Evolutionary conservation across 805 yeast genomes (phyloP).

Genomic region (Candida andamanensis): DNA sequence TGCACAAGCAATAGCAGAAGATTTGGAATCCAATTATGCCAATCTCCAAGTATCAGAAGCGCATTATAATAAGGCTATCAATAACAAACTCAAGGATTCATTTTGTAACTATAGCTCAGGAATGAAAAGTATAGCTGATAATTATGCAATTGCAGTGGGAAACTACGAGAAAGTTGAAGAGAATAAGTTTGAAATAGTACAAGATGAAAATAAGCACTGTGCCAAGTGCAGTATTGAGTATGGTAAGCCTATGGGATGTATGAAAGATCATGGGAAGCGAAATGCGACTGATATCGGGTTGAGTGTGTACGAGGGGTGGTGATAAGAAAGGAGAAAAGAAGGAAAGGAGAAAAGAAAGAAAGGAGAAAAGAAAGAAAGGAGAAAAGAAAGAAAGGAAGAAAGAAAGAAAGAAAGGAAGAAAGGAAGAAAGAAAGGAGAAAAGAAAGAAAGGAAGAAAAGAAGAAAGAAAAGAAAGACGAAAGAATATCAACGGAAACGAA

Average conservation of each 20-base stretch:
- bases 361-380: too few relatives aligned
- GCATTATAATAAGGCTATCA: slow-evolving; percentile 46
- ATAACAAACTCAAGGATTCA: slow-evolving; percentile 40
- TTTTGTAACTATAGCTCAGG: slow-evolving; percentile 40
- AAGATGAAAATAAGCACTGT: slow-evolving; percentile 3
- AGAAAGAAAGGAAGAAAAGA: too few relatives aligned
- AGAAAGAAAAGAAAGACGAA: too few relatives aligned
- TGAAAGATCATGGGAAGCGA: neutral
- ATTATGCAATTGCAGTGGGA: too few relatives aligned
- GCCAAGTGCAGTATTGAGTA: slow-evolving; percentile 5
- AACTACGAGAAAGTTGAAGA: slow-evolving; percentile 1
- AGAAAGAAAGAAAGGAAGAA: too few relatives aligned
- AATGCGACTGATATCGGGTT: too few relatives aligned
- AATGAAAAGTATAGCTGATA: too few relatives aligned
- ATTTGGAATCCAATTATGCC: slow-evolving; percentile 46
- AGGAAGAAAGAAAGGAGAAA: too few relatives aligned
- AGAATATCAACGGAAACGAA: too few relatives aligned
- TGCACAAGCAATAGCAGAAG: slow-evolving; percentile 25
- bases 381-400: too few relatives aligned
- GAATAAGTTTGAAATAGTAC: neutral
- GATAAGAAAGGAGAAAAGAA: neutral
- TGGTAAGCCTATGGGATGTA: slow-evolving; percentile 2
- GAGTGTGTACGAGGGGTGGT: neutral
- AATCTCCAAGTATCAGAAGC: slow-evolving; percentile 49
- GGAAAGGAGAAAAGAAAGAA: too few relatives aligned